Base-by-base conservation (phyloP, 1,284 basidiomycete genomes). In the Apiotrichum gracile region DNA sequence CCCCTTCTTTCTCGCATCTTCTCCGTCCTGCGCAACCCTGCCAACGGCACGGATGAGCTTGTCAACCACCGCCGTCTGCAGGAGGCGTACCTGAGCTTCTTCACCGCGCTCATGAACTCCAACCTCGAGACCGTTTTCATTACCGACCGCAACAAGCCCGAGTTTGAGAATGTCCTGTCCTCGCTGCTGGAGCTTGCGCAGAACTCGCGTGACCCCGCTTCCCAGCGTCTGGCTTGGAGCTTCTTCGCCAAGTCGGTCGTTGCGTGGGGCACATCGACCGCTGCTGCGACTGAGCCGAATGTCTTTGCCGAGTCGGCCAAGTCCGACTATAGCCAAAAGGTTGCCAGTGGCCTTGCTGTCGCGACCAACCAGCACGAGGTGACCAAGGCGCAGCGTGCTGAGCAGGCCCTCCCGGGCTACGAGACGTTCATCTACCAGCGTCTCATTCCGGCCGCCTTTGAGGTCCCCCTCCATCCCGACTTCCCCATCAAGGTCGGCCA, bases 401-500 rank as follows among this genome's bases (percentile, higher is more conserved):
- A 71, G 12, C 79, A 81, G 54, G 78, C 81, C 17, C 73, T 98
- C 26, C 90, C 91, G 14, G 94, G 94, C 1, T 98, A 97, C 68
- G 91, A 97, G 63, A 81, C 83, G 14, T 96, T 96, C 69, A 81
- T 97, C 47, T 99, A 98, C 71, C 87, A 94, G 61, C 83, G 85
- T 10, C 77, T 97, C 39, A 78, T 97, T 47, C 89, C 89, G 5
- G 78, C 85, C 1, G 85, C 86, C 31, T 97, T 99, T 70, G 80
- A 84, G 22, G 84, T 97, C 5, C 84, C 92, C 0, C 85, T 87
- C 13, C 79, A 82, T 22, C 82, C 86, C 0, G 81, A 84, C 39
- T 92, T 97, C 69, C 94, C 94, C 67, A 79, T 88, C 61, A 87
- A 87, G 65, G 91, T 94, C 66, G 91, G 89, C 6, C 80, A 86